Conservation (phyloP, 176 grass and related monocot species). For the Canna indica region DNA sequence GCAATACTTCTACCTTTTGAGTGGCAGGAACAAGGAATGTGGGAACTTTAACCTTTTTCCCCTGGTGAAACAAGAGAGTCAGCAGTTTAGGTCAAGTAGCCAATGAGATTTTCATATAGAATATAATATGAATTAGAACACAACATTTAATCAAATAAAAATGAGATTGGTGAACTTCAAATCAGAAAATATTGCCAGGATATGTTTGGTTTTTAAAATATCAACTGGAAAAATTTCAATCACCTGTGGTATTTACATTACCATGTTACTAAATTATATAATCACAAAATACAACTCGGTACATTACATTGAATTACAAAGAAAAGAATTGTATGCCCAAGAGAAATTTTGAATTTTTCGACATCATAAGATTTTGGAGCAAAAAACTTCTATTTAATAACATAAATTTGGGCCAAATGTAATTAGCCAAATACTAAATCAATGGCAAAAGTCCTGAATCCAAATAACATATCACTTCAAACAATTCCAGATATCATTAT, state of each 20-base stretch:
- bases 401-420: neutral
- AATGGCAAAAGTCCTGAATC: neutral
- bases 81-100: neutral
- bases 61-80: conserved; percentile 41
- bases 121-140: neutral
- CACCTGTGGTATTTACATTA: too few relatives aligned
- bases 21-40: conserved; percentile 97
- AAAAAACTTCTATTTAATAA: neutral
- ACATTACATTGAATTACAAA: too few relatives aligned
- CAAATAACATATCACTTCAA: neutral
- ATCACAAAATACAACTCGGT: too few relatives aligned
- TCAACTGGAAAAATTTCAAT: too few relatives aligned
- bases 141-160: neutral
- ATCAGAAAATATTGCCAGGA: neutral
- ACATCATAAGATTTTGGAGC: neutral
- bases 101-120: neutral
- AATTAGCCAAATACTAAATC: neutral
- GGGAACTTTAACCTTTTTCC: conserved; percentile 80
- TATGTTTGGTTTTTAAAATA: neutral
- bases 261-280: too few relatives aligned
- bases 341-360: too few relatives aligned
- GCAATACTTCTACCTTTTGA: conserved; percentile 56
- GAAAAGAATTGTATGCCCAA: too few relatives aligned
- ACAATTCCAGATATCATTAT: too few relatives aligned
- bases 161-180: neutral